phyloP scores from a whole-genome alignment of 2,329 filamentous ascomycete species.

The Emmonsiellopsis sp. region DNA sequence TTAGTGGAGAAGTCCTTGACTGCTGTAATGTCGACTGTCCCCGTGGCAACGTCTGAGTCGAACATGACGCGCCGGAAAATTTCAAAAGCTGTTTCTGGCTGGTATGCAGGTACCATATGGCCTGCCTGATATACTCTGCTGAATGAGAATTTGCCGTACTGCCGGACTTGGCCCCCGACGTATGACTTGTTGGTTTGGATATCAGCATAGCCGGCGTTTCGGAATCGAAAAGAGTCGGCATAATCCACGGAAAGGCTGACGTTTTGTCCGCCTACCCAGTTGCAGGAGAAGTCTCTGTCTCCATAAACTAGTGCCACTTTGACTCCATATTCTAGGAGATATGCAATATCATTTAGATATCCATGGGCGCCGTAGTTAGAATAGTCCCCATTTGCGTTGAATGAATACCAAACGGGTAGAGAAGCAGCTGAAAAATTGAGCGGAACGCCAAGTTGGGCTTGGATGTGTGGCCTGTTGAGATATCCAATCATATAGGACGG shows the following conservation, averaged over 20 bases:
- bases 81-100: slow-evolving; percentile 46
- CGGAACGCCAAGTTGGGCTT: slow-evolving; percentile 52
- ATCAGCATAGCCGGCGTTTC: slow-evolving; percentile 34
- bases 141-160: slow-evolving; percentile 34
- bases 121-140: slow-evolving; percentile 27
- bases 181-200: slow-evolving; percentile 24
- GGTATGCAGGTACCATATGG: slow-evolving; percentile 42
- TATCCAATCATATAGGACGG: slow-evolving; percentile 48
- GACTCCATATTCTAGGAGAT: slow-evolving; percentile 48
- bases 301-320: slow-evolving; percentile 51
- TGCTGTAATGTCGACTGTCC: slow-evolving; percentile 33
- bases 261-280: slow-evolving; percentile 43
- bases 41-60: slow-evolving; percentile 47
- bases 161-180: slow-evolving; percentile 33
- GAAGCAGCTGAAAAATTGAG: slow-evolving; percentile 49
- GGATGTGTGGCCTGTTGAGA: slow-evolving; percentile 52
- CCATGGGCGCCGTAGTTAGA: slow-evolving; percentile 45
- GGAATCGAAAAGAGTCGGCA: slow-evolving; percentile 30
- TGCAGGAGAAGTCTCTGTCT: slow-evolving; percentile 48
- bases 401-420: slow-evolving; percentile 38
- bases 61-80: slow-evolving; percentile 47
- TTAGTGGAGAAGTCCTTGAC: slow-evolving; percentile 13
- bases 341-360: slow-evolving; percentile 23
- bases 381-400: slow-evolving; percentile 37
- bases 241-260: slow-evolving; percentile 39